These are phyloP conservation scores for Pulveroboletus sp. DNA, from an alignment of 768 basidiomycete species.

Conservation along the genomic window DNA sequence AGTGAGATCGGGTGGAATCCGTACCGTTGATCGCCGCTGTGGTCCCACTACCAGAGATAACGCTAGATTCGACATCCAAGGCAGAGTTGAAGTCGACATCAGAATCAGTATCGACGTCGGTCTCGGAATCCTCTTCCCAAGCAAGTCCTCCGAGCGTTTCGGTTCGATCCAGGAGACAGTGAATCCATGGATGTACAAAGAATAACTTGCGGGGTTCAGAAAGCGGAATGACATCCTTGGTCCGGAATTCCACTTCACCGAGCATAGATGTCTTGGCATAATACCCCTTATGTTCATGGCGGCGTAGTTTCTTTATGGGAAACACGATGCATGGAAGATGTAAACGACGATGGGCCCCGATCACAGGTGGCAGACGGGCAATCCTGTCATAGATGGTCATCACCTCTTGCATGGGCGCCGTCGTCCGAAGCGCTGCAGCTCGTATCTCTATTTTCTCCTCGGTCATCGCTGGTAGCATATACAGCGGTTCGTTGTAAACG, in stretches of 20 bases:
- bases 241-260: slow-evolving; percentile 8
- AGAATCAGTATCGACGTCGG: slow-evolving; percentile 2
- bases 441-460: slow-evolving; percentile 1
- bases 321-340: slow-evolving; percentile 10
- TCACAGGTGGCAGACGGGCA: slow-evolving; percentile 3
- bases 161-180: not conserved
- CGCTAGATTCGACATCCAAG: not conserved
- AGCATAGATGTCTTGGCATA: slow-evolving; percentile 4
- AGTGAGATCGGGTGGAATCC: slow-evolving; percentile 1
- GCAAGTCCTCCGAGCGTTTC: not conserved
- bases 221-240: slow-evolving; percentile 1
- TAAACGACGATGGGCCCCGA: slow-evolving; percentile 8
- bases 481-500: slow-evolving; percentile 1
- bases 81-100: slow-evolving; percentile 5
- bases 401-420: not conserved
- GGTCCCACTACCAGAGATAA: not conserved
- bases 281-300: slow-evolving; percentile 1
- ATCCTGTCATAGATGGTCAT: slow-evolving; percentile 3
- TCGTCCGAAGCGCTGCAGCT: not conserved
- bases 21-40: not conserved
- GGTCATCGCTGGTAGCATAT: not conserved
- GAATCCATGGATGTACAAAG: slow-evolving; percentile 13
- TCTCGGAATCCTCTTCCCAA: slow-evolving; percentile 10
- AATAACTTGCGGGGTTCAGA: slow-evolving; percentile 3
- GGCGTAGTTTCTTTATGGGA: slow-evolving; percentile 5